Percentiles rank a stretch among this genome's conserved stretches.
These are phyloP conservation scores for Backusella parvicylindrica DNA, from an alignment of 192 early-diverging fungal species.

Conservation along the genomic window DNA sequence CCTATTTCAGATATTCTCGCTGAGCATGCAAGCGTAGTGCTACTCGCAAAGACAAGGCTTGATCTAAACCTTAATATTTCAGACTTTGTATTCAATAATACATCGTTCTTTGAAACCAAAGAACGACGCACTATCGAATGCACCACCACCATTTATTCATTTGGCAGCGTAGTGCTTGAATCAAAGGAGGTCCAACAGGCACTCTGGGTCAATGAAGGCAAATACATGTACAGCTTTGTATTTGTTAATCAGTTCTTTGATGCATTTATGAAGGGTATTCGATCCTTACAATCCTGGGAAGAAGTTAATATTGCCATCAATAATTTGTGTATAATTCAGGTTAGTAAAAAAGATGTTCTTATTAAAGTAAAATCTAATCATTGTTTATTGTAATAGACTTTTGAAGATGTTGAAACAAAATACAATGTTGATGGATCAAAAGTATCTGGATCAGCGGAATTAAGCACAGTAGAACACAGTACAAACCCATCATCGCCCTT, in stretches of 20 bases:
- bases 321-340: conserved; percentile 45
- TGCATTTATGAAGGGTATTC: conserved; percentile 46
- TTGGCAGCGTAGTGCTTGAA: conserved; percentile 42
- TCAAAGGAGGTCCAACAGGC: conserved; percentile 45
- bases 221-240: conserved; percentile 40
- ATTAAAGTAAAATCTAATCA: neutral
- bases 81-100: conserved; percentile 40
- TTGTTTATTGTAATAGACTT: conserved; percentile 4
- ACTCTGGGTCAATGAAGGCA: conserved; percentile 21
- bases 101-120: conserved; percentile 31
- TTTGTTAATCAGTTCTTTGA: conserved; percentile 54
- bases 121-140: conserved; percentile 37
- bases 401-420: conserved; percentile 25
- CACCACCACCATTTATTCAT: conserved; percentile 45
- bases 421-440: conserved; percentile 2
- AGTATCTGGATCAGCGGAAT: neutral
- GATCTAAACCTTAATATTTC: conserved; percentile 34
- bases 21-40: neutral
- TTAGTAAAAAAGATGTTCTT: neutral
- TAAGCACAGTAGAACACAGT: neutral
- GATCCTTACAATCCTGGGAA: conserved; percentile 33
- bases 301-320: conserved; percentile 44
- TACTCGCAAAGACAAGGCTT: conserved; percentile 36
- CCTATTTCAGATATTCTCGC: conserved; percentile 1
- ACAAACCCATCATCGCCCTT: neutral